Evolutionary conservation across 768 basidiomycete genomes (phyloP).

Genomic region (Phaeotremella fagi): DNA sequence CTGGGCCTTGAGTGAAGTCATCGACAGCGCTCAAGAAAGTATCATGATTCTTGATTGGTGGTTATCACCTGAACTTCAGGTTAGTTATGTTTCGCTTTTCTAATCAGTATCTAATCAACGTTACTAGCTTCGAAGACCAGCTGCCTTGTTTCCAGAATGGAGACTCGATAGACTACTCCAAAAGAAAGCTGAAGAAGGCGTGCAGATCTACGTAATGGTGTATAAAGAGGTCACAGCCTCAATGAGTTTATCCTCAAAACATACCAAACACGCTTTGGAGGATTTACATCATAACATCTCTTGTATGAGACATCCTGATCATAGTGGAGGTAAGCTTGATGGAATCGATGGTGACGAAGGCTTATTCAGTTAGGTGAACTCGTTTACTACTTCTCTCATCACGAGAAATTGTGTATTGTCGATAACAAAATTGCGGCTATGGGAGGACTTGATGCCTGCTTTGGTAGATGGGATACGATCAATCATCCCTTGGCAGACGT

Average conservation of each 20-base stretch:
- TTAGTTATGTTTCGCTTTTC: constrained; percentile 6
- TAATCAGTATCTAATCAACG: neutral
- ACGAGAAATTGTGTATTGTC: constrained; percentile 46
- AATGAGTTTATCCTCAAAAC: constrained; percentile 80
- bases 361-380: constrained; percentile 21
- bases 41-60: constrained; percentile 81
- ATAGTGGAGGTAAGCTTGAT: constrained; percentile 27
- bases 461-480: constrained; percentile 94
- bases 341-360: neutral
- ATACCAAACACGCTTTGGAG: constrained; percentile 82
- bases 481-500: constrained; percentile 78
- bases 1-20: constrained; percentile 85
- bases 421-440: constrained; percentile 45
- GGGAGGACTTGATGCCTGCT: constrained; percentile 93
- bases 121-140: constrained; percentile 74
- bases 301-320: constrained; percentile 57
- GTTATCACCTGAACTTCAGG: constrained; percentile 84
- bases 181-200: constrained; percentile 86
- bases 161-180: constrained; percentile 78
- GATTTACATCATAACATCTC: constrained; percentile 79
- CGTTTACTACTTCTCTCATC: constrained; percentile 44
- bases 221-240: constrained; percentile 96
- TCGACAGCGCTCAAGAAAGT: constrained; percentile 60
- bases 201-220: constrained; percentile 82
- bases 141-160: constrained; percentile 78